Percentiles rank a stretch among this genome's conserved stretches.
Conservation (phyloP, 1,284 basidiomycete genomes). For the Neolentinus lepideus region DNA sequence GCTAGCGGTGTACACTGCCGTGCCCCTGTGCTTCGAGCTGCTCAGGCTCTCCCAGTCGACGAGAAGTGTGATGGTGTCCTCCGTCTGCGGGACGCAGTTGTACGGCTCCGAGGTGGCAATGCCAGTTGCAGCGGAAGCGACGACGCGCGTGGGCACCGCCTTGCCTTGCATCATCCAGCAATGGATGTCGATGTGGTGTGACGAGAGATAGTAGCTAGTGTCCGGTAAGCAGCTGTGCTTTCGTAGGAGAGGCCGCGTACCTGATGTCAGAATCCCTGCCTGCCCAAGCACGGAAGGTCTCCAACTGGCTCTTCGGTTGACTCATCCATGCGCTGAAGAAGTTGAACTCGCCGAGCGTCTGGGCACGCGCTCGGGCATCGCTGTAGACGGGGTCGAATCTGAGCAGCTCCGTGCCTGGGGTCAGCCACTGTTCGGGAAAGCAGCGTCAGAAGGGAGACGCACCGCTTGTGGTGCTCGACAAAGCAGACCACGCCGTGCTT, state of each 20-base stretch:
- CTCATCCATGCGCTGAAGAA: conserved; percentile 93
- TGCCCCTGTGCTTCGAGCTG: conserved; percentile 66
- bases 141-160: conserved; percentile 74
- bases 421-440: background rate
- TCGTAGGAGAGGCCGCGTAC: conserved; percentile 21
- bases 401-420: conserved; percentile 2
- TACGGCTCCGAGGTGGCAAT: conserved; percentile 85
- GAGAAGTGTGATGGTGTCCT: conserved; percentile 91
- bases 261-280: conserved; percentile 90
- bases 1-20: conserved; percentile 86
- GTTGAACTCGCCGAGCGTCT: conserved; percentile 83
- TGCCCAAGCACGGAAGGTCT: conserved; percentile 92
- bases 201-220: conserved; percentile 84
- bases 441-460: conserved; percentile 4
- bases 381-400: conserved; percentile 92
- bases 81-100: conserved; percentile 79
- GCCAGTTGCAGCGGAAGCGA: conserved; percentile 82
- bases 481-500: conserved; percentile 83
- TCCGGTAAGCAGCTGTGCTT: background rate
- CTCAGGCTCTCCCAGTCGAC: conserved; percentile 85
- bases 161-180: conserved; percentile 87
- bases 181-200: conserved; percentile 89
- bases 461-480: conserved; percentile 86
- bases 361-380: conserved; percentile 76
- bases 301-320: conserved; percentile 90